phyloP scores from a whole-genome alignment of 2,329 filamentous ascomycete genomes.

The Trichoderma asperellum region DNA sequence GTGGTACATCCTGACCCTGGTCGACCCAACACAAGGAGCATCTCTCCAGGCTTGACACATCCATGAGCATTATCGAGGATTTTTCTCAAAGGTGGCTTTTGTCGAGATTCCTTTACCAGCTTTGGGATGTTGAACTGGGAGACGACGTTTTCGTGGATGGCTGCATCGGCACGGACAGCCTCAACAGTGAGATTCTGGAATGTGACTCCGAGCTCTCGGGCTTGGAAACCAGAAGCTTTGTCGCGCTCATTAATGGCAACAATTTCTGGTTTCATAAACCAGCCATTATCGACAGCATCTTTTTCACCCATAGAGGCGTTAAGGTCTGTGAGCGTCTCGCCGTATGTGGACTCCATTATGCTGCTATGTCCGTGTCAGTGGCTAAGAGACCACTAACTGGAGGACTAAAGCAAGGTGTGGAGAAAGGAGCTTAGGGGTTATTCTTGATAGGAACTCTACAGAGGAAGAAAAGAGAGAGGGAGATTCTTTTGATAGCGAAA shows the following conservation, averaged over 20 bases:
- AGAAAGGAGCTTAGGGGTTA: not conserved
- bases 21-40: constrained; percentile 70
- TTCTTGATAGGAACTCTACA: not conserved
- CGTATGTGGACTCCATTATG: constrained; percentile 38
- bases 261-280: constrained; percentile 55
- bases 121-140: constrained; percentile 62
- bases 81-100: constrained; percentile 63
- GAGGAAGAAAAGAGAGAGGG: not conserved
- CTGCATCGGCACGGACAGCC: constrained; percentile 63
- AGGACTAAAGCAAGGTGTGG: not conserved
- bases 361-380: constrained; percentile 20
- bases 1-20: constrained; percentile 74
- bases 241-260: constrained; percentile 49
- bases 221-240: constrained; percentile 50
- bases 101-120: constrained; percentile 55
- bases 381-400: not conserved
- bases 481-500: not conserved
- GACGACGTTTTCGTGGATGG: constrained; percentile 67
- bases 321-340: constrained; percentile 35
- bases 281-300: constrained; percentile 40
- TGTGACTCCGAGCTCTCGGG: constrained; percentile 62
- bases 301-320: constrained; percentile 29
- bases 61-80: constrained; percentile 69
- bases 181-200: constrained; percentile 68
- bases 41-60: constrained; percentile 72